Percentiles rank a stretch among this genome's conserved stretches.
Conservation (phyloP, 179 eudicot genomes). For the Kewa caespitosa region DNA sequence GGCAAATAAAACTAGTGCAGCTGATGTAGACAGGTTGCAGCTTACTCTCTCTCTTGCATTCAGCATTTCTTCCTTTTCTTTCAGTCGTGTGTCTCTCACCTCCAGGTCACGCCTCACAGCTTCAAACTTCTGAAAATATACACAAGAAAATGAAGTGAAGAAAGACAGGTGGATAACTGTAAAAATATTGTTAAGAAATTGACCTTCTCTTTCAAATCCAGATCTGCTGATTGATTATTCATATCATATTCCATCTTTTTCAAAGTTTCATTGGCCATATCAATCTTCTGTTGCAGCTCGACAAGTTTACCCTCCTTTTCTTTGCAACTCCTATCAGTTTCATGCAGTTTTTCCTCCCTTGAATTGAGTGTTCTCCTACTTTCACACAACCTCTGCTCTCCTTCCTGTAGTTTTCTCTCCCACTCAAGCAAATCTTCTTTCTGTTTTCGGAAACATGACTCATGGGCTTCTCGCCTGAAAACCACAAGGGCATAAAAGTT, state of each 20-base stretch:
- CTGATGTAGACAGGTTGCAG: not conserved
- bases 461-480: slow-evolving; percentile 67
- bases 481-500: slow-evolving; percentile 9
- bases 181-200: slow-evolving; percentile 11
- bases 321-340: slow-evolving; percentile 43
- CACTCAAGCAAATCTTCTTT: slow-evolving; percentile 69
- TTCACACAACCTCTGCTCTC: slow-evolving; percentile 66
- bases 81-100: slow-evolving; percentile 57
- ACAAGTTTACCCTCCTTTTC: slow-evolving; percentile 59
- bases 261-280: slow-evolving; percentile 40
- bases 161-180: not conserved
- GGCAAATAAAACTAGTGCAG: not conserved
- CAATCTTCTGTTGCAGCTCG: slow-evolving; percentile 56
- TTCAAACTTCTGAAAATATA: slow-evolving; percentile 60
- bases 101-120: slow-evolving; percentile 48
- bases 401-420: slow-evolving; percentile 84
- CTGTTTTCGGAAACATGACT: slow-evolving; percentile 48
- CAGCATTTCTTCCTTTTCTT: slow-evolving; percentile 59
- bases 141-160: slow-evolving; percentile 5
- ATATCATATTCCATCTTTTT: slow-evolving; percentile 59
- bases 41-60: slow-evolving; percentile 75
- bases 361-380: slow-evolving; percentile 53
- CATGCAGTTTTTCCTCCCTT: slow-evolving; percentile 67
- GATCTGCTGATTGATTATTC: slow-evolving; percentile 42
- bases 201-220: slow-evolving; percentile 67